Base-by-base conservation (phyloP, 2,329 filamentous ascomycete genomes). In the Camillea tinctor region DNA sequence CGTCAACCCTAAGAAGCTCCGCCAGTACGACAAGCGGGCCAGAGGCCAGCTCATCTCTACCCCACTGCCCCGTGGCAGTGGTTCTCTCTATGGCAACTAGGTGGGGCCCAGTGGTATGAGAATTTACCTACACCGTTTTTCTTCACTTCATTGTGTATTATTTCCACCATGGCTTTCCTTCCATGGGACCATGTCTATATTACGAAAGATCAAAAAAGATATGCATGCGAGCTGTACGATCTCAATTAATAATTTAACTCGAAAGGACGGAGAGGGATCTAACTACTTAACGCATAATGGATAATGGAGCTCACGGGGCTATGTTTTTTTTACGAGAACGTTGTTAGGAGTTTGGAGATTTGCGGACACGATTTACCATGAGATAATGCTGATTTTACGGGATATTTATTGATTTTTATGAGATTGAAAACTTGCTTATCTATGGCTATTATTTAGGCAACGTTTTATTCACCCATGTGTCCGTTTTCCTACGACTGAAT, bases 41-140 rank as follows among this genome's bases (percentile, higher is more conserved):
- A 60, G 64, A 23, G 67, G 66, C 5, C 59, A 72, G 22, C 58
- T 68, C 13, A 68, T 71, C 52, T 69, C 68, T 5, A 55, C 56
- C 15, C 69, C 67, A 2, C 52, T 70, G 26, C 63, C 63, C 13
- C 54, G 65, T 6, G 59, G 56, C 2, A 71, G 68, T 21, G 56
- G 63, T 50, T 59, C 60, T n/a, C 55, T 71, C 13, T 70, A 66
- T 53, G 61, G 65, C 26, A 60, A 52, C 13, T 57, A 50, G 13
- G 23, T 24, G 7, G 49, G 49, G 49, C 6, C 36, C n/a, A n/a
- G 36, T 44, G 36, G 13, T 6, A 6, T 15, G 17, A 22, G 50
- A 19, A 51, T 51, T 13, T 24, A 15, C 22, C 19, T 13, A 51
- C 20, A 22, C 50, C 50, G n/a, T 9, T 36, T 59, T 51, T 49